phyloP scores from a whole-genome alignment of 495 filamentous ascomycete species.

The Neurospora sp. region DNA sequence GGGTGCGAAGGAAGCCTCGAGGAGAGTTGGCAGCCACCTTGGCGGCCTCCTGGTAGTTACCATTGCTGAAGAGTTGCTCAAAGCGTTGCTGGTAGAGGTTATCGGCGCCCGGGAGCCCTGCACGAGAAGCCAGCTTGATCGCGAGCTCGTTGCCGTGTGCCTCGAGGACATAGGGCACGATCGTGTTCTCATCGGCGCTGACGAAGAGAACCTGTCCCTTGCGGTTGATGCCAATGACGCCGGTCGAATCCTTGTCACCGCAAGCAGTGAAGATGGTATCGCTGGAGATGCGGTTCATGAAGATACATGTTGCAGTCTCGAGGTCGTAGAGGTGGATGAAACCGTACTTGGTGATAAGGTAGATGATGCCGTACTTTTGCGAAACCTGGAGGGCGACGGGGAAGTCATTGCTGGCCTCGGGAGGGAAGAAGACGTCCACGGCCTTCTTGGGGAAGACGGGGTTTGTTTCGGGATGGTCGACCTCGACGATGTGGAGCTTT shows the following conservation, averaged over 20 bases:
- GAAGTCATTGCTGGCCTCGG: constrained; percentile 91
- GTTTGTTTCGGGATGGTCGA: constrained; percentile 85
- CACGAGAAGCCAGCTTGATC: constrained; percentile 89
- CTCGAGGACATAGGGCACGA: constrained; percentile 89
- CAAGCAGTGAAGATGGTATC: constrained; percentile 97
- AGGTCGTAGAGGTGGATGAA: constrained; percentile 99
- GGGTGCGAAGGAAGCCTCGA: constrained; percentile 85
- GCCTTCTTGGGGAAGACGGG: constrained; percentile 86
- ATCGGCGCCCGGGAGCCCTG: constrained; percentile 88
- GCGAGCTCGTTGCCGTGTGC: constrained; percentile 87
- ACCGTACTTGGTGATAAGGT: constrained; percentile 96
- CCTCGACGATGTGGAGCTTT: constrained; percentile 96
- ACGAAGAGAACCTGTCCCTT: constrained; percentile 95
- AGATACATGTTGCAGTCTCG: constrained; percentile 93
- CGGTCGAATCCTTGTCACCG: constrained; percentile 69
- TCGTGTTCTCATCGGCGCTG: constrained; percentile 77
- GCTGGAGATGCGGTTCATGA: constrained; percentile 99
- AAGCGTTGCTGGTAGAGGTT: constrained; percentile 91
- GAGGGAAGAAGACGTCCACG: constrained; percentile 94
- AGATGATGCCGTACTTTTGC: constrained; percentile 87
- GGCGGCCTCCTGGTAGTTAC: constrained; percentile 77
- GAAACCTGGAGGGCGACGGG: constrained; percentile 98
- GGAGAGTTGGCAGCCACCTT: constrained; percentile 96
- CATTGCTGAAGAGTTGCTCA: constrained; percentile 65
- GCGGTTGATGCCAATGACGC: constrained; percentile 90